Evolutionary conservation across 176 grass and related monocot genomes (phyloP).

Genomic region (Zoysia japonica): DNA sequence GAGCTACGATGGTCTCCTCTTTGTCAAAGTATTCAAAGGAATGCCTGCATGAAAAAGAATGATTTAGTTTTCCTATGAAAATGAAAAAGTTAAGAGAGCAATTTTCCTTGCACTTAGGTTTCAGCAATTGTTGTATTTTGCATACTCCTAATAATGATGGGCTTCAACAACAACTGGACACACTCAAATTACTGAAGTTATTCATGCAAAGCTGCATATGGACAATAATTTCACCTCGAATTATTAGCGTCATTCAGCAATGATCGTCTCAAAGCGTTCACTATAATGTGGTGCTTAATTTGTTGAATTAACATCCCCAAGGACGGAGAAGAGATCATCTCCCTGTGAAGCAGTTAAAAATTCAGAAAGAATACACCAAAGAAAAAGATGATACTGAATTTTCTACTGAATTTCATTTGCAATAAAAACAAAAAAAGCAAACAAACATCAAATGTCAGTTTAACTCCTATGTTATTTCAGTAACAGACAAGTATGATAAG

Average conservation of each 20-base stretch:
- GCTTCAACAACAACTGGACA: constrained; percentile 16
- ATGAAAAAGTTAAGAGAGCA: constrained; percentile 2
- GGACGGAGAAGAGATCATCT: constrained; percentile 37
- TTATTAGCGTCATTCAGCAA: constrained; percentile 81
- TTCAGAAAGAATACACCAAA: neutral
- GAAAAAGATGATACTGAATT: constrained; percentile 16
- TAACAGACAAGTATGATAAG: constrained; percentile 16
- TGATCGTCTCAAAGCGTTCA: constrained; percentile 56
- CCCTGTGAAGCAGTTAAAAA: constrained; percentile 53
- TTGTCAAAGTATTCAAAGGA: constrained; percentile 79
- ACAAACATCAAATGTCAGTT: neutral
- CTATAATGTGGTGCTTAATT: constrained; percentile 60
- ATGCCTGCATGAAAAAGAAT: constrained; percentile 56
- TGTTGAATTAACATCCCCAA: constrained; percentile 64
- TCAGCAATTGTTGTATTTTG: constrained; percentile 24
- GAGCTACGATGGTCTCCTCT: constrained; percentile 66
- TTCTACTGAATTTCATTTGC: neutral
- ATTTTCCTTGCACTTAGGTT: neutral
- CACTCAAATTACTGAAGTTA: constrained; percentile 13
- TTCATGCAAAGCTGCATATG: constrained; percentile 18
- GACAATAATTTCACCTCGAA: constrained; percentile 57
- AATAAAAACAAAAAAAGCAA: constrained; percentile 15
- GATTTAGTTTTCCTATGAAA: neutral
- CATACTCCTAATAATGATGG: neutral
- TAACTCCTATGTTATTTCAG: constrained; percentile 19